phyloP scores from a whole-genome alignment of 1,139 yeast genomes.

The Kazachstania sp. region DNA sequence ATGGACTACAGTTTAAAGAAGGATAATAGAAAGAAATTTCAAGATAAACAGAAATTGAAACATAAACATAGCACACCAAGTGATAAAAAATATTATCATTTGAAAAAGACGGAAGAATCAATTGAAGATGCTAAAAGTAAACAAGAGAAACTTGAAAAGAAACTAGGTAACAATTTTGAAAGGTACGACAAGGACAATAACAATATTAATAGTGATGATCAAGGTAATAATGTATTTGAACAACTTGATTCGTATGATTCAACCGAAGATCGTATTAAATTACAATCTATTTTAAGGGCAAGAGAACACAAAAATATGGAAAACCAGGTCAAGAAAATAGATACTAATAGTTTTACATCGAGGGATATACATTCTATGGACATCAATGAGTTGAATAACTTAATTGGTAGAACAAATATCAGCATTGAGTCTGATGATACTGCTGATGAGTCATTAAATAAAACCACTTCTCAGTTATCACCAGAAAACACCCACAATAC shows the following conservation, averaged over 20 bases:
- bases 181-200: conserved; percentile 1
- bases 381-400: conserved; percentile 13
- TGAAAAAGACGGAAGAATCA: conserved; percentile 13
- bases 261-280: background rate
- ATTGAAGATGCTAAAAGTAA: conserved; percentile 3
- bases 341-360: background rate
- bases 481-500: background rate
- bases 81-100: conserved; percentile 24
- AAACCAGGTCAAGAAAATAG: background rate
- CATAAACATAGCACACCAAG: conserved; percentile 29
- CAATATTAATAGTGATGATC: background rate
- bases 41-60: conserved; percentile 28
- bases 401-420: background rate
- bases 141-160: conserved; percentile 1
- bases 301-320: background rate
- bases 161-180: conserved; percentile 1
- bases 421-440: too few relatives aligned
- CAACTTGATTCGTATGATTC: background rate
- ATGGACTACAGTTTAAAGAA: conserved; percentile 27
- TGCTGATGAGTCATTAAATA: background rate
- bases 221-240: background rate
- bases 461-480: background rate
- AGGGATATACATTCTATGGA: conserved; percentile 16
- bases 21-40: conserved; percentile 29
- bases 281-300: background rate